Evolutionary conservation across 805 yeast genomes (phyloP).

Genomic region (Diddensiella transvaalensis): DNA sequence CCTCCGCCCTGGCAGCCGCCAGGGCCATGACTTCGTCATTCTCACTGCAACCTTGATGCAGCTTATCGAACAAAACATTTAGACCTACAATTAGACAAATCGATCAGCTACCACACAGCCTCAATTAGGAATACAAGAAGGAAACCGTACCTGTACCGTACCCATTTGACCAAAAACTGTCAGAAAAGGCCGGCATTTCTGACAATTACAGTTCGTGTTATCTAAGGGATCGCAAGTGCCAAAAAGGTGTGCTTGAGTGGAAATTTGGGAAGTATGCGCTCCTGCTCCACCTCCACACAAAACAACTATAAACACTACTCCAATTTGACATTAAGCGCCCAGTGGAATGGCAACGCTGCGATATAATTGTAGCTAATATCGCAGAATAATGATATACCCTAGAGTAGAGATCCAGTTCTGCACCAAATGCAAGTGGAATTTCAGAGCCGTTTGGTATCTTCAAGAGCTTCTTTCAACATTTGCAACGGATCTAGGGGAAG

Average conservation of each 20-base stretch:
- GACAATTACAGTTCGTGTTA: too few species aligned
- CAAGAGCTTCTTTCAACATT: constrained; percentile 87
- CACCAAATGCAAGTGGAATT: constrained; percentile 82
- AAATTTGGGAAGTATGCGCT: too few species aligned
- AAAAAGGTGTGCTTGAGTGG: too few species aligned
- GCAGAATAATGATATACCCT: too few species aligned
- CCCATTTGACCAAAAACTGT: constrained; percentile 73
- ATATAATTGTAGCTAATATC: too few species aligned
- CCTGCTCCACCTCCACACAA: too few species aligned
- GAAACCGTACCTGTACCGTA: constrained; percentile 43
- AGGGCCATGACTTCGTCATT: constrained; percentile 64
- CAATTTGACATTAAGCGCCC: too few species aligned
- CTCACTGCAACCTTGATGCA: constrained; percentile 57
- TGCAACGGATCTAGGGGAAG: constrained; percentile 52
- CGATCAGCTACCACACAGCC: not conserved
- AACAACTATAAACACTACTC: too few species aligned
- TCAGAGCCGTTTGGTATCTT: constrained; percentile 82
- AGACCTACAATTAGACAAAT: constrained; percentile 28
- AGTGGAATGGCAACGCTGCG: too few species aligned
- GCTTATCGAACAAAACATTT: constrained; percentile 36
- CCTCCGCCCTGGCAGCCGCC: constrained; percentile 67
- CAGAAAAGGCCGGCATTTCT: constrained; percentile 59
- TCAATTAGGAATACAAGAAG: not conserved
- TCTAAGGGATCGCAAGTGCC: too few species aligned
- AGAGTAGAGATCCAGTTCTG: constrained; percentile 70